Evolutionary conservation across 176 grass and related monocot genomes (phyloP), one percentile per base, ranked within the genome.

Genomic region (Pharus latifolius): DNA sequence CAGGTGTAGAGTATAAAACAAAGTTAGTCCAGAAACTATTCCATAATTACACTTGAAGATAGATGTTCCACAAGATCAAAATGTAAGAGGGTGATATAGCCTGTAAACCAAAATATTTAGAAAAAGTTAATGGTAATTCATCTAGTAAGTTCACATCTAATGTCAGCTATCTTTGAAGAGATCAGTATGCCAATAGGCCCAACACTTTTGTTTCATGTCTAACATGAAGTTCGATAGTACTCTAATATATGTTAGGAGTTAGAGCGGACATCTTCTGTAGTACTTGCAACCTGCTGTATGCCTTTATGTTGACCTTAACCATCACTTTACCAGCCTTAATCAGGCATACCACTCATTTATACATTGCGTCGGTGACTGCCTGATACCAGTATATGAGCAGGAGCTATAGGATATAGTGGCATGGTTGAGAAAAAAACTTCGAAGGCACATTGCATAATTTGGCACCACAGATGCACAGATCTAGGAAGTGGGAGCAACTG

Each of bases 211-310:
- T 59, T 53, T 28, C 17, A 7, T 46, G 19, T 54, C 35, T 27
- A 76, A 43, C 14, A 62, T 9, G 9, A 60, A 60, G 68, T 37
- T 77, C 13, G 48, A 76, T 32, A 60, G 26, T 37, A 29, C 76
- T 76, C 70, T 60, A 23, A 23, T 17, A 46, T 47, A 38, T 5
- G 35, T 4, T 38, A 38, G 35, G 8, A 38, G 6, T 38, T 38
- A 4, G 8, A 4, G 4, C 35, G 35, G 4, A 5, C 9, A 38
- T 38, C 35, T 0, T 32, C 38, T 60, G 40, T 53, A 41, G 35
- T 37, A 67, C 69, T 37, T 54, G 20, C 10, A 25, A 46, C 37
- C 27, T 35, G 47, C 25, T 30, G 16, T n/a, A n/a, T n/a, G n/a
- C n/a, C n/a, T n/a, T 26, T 14, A 16, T 60, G 19, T 19, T 53